Percentiles rank a stretch among this genome's conserved stretches.
Conservation (phyloP, 1,284 basidiomycete species). For the Cutaneotrichosporon curvatum region DNA sequence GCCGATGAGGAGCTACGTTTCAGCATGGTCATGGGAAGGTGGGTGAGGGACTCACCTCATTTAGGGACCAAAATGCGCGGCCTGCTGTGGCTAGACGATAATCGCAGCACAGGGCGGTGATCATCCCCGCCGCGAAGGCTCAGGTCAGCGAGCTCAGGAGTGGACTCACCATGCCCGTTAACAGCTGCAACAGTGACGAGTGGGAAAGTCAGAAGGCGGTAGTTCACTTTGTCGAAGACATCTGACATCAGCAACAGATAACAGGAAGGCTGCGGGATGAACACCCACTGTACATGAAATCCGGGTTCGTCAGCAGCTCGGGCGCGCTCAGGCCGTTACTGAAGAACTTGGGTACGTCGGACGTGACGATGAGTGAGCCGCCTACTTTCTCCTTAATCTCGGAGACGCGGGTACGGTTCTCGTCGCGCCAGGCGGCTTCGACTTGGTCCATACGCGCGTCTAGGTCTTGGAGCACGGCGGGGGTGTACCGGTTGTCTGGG, state of each 20-base stretch:
- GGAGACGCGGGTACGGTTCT: conserved; percentile 34
- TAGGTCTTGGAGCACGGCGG: conserved; percentile 35
- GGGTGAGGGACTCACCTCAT: conserved; percentile 54
- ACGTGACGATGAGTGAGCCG: conserved; percentile 72
- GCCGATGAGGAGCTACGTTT: conserved; percentile 61
- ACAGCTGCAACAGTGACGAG: conserved; percentile 69
- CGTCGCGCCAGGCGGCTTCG: conserved; percentile 67
- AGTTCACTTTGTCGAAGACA: conserved; percentile 37
- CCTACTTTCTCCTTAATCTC: conserved; percentile 43
- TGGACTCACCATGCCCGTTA: conserved; percentile 62
- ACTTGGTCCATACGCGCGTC: conserved; percentile 60
- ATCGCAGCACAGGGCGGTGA: conserved; percentile 74
- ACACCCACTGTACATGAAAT: conserved; percentile 66
- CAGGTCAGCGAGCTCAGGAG: conserved; percentile 4
- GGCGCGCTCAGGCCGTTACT: conserved; percentile 75
- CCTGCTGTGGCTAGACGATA: conserved; percentile 81
- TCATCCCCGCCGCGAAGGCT: conserved; percentile 77
- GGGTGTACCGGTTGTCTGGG: conserved; percentile 45
- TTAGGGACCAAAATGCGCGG: conserved; percentile 81
- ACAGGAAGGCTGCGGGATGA: too few species aligned
- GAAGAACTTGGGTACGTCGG: conserved; percentile 76
- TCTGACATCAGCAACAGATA: conserved; percentile 30
- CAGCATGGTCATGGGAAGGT: too few species aligned
- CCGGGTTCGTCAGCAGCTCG: conserved; percentile 46
- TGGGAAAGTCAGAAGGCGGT: conserved; percentile 45